Conservation (phyloP, 129 eudicot species). For the Mikania micrantha region DNA sequence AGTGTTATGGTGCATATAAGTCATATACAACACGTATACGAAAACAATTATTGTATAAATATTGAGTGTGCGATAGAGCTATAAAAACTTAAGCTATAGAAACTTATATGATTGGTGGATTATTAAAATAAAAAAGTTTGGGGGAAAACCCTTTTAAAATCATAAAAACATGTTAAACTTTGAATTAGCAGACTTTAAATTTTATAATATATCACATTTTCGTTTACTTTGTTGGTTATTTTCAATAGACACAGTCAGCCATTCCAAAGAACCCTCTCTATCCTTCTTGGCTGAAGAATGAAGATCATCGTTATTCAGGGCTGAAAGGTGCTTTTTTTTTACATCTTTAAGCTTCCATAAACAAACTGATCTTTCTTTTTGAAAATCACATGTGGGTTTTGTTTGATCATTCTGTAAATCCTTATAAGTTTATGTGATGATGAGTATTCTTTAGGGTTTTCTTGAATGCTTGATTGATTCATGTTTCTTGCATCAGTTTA, state of each 20-base stretch:
- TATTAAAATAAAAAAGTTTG: too few relatives aligned
- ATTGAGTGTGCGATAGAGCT: too few relatives aligned
- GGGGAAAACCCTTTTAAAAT: too few relatives aligned
- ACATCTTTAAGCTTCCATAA: neutral
- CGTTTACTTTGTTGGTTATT: neutral
- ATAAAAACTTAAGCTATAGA: too few relatives aligned
- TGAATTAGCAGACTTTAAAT: neutral
- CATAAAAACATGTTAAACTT: neutral
- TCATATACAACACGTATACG: too few relatives aligned
- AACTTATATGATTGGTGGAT: too few relatives aligned
- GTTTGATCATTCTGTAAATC: neutral
- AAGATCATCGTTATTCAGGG: neutral
- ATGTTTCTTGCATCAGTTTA: neutral
- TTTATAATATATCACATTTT: neutral
- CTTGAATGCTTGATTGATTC: neutral
- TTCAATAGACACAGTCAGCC: neutral
- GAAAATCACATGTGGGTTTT: neutral
- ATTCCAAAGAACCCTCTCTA: neutral
- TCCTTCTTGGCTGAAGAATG: neutral
- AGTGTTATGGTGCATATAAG: too few relatives aligned
- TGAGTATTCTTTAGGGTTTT: conserved; percentile 4
- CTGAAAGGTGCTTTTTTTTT: neutral
- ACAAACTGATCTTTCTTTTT: neutral
- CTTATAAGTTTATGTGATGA: neutral
- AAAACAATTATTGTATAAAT: too few relatives aligned